Conservation (phyloP, 148 eudicot species). For the Bassia scoparia region DNA sequence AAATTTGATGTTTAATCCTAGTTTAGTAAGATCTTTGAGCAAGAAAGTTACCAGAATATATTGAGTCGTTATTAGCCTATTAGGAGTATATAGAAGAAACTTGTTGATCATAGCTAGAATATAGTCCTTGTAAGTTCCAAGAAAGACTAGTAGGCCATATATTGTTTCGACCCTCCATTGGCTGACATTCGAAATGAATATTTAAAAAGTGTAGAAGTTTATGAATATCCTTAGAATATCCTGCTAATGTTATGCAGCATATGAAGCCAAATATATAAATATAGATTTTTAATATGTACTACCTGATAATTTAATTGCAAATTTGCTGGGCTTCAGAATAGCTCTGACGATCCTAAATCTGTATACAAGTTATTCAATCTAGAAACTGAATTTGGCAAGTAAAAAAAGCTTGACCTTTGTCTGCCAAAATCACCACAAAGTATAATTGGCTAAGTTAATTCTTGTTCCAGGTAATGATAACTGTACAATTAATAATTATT, state of each 20-base stretch:
- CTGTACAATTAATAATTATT: background rate
- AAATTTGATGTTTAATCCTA: background rate
- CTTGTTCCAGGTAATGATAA: background rate
- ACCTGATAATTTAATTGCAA: constrained; percentile 24
- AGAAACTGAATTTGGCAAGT: constrained; percentile 3
- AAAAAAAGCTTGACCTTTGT: background rate
- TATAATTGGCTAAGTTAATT: background rate
- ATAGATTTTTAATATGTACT: background rate
- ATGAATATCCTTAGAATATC: background rate
- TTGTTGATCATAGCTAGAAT: background rate
- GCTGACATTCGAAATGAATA: background rate
- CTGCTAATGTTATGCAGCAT: background rate
- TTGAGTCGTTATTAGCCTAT: background rate
- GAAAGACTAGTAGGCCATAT: background rate
- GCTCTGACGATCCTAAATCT: constrained; percentile 14
- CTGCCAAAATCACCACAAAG: background rate
- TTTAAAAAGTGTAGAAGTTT: background rate
- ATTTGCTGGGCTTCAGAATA: constrained; percentile 5
- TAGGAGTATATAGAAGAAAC: background rate
- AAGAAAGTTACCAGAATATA: background rate
- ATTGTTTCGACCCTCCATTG: background rate
- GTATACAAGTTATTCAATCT: background rate
- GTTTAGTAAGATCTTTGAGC: background rate
- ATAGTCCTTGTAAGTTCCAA: constrained; percentile 6
- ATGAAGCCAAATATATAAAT: background rate